Conservation (phyloP, 306 rosid genomes). For the Castanea sativa region DNA sequence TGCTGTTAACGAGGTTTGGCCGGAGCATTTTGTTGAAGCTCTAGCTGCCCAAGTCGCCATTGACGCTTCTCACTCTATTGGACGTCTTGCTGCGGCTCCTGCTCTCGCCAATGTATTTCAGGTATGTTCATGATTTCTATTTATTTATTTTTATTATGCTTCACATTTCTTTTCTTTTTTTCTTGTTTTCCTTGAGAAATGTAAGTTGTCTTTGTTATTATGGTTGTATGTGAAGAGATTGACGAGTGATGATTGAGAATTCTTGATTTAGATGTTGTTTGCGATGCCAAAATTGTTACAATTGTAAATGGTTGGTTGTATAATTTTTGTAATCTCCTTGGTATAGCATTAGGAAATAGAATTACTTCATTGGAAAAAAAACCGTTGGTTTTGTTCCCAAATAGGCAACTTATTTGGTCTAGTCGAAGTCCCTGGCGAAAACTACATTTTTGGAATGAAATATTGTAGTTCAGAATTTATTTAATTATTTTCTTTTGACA, state of each 20-base stretch:
- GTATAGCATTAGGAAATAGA: background rate
- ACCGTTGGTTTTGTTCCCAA: slow-evolving; percentile 30
- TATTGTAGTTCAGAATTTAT: background rate
- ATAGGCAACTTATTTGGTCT: slow-evolving; percentile 47
- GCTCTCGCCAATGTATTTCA: slow-evolving; percentile 71
- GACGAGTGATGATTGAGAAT: background rate
- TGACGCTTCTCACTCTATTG: slow-evolving; percentile 52
- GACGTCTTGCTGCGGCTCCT: slow-evolving; percentile 64
- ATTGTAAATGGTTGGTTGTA: background rate
- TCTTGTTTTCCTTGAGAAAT: background rate
- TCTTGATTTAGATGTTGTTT: background rate
- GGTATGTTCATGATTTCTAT: slow-evolving; percentile 36
- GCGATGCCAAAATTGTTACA: background rate
- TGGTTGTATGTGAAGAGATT: background rate
- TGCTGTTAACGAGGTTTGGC: slow-evolving; percentile 55
- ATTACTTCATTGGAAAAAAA: slow-evolving; percentile 20
- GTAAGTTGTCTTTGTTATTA: background rate
- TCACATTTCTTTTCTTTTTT: background rate
- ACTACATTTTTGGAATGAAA: background rate
- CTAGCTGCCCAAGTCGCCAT: slow-evolving; percentile 70
- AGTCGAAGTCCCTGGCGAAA: slow-evolving; percentile 31
- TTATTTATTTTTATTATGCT: background rate
- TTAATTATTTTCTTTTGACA: background rate
- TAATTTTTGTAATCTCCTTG: background rate
- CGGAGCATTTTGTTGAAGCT: slow-evolving; percentile 62